Conservation (phyloP, 805 yeast genomes). For the Metschnikowia arizonensis region DNA sequence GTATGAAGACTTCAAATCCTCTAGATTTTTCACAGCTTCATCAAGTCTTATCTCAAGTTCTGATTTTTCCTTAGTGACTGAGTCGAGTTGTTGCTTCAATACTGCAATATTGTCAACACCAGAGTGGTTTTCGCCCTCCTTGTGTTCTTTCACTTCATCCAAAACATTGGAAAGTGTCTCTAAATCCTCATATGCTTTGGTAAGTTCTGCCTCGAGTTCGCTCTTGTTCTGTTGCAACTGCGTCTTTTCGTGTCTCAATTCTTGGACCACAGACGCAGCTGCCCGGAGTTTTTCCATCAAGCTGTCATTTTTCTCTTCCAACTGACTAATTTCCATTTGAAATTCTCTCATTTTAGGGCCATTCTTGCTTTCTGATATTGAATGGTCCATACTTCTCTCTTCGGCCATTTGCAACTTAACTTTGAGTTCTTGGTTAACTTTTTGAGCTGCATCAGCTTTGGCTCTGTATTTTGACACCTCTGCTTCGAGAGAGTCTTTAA, state of each 20-base stretch:
- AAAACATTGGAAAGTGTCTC: constrained; percentile 9
- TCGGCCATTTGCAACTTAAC: constrained; percentile 18
- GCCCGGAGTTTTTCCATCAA: constrained; percentile 41
- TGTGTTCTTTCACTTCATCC: constrained; percentile 9
- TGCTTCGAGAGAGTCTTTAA: constrained; percentile 33
- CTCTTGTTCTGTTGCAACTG: constrained; percentile 6
- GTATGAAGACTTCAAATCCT: constrained; percentile 1
- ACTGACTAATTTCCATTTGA: constrained; percentile 8
- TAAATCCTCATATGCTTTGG: constrained; percentile 14
- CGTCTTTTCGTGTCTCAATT: constrained; percentile 22
- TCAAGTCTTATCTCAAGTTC: constrained; percentile 5
- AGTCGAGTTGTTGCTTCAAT: background rate
- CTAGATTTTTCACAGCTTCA: constrained; percentile 2
- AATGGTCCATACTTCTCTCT: constrained; percentile 9
- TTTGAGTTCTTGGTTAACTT: constrained; percentile 24
- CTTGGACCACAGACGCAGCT: constrained; percentile 34
- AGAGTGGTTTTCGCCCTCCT: background rate
- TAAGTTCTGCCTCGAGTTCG: constrained; percentile 11
- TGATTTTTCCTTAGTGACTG: constrained; percentile 12
- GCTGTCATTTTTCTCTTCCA: constrained; percentile 30
- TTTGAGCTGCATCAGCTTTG: constrained; percentile 19
- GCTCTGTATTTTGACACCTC: constrained; percentile 21
- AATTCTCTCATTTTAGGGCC: constrained; percentile 14
- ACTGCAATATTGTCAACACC: background rate
- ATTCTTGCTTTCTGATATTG: constrained; percentile 15